Conservation (phyloP, 2,329 filamentous ascomycete species). For the Botrytis pseudocinerea region DNA sequence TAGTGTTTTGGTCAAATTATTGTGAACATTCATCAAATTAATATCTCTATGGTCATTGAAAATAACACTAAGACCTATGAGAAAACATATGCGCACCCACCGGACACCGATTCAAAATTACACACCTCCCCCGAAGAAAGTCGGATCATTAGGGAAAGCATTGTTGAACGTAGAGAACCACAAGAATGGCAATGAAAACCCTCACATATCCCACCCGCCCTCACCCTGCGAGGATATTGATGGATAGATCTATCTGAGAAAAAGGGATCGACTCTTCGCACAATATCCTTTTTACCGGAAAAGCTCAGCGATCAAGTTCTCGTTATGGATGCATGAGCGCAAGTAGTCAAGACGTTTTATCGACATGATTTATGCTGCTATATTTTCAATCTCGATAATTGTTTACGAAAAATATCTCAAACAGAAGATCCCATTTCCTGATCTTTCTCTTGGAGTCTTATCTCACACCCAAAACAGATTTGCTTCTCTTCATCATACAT, state of each 20-base stretch:
- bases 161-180: background rate
- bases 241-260: background rate
- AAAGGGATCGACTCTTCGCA: background rate
- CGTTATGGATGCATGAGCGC: background rate
- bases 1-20: background rate
- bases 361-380: too few relatives aligned
- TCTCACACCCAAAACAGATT: background rate
- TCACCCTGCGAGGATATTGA: background rate
- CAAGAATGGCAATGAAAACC: background rate
- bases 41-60: background rate
- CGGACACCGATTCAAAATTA: background rate
- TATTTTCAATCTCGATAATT: background rate
- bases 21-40: rapidly evolving
- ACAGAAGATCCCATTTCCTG: background rate
- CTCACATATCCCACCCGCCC: background rate
- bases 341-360: background rate
- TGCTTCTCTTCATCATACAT: background rate
- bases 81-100: rapidly evolving
- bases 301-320: background rate
- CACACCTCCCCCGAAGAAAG: background rate
- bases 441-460: background rate
- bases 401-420: background rate
- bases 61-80: background rate
- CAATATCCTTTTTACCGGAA: background rate
- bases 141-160: rapidly evolving